Evolutionary conservation across 2,329 filamentous ascomycete genomes (phyloP), one percentile per base, ranked within the genome.

Genomic region (Aspergillus bombycis): DNA sequence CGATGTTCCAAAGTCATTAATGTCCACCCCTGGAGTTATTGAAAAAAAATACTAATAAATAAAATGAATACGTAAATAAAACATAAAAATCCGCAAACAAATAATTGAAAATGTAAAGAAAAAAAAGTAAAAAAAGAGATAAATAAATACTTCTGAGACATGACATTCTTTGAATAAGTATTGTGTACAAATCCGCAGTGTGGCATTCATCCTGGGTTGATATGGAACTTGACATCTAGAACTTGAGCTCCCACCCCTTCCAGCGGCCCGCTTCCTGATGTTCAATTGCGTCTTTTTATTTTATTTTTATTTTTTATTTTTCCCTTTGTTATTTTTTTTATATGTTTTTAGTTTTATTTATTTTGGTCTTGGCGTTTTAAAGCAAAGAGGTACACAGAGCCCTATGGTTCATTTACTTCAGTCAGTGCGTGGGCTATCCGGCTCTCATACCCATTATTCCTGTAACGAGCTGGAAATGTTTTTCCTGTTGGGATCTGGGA

Each of bases 351-450:
- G 12, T 41, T 21, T 45, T 43, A 41, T 9, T 45, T 12, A 11
- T 43, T n/a, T 21, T 41, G 0, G 7, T 21, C 7, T 43, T 43
- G 9, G 10, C 12, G n/a, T 23, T 46, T 16, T 3, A 19, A 41
- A 19, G 38, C 38, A 41, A 48, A 28, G 32, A 56, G 36, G 62
- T 58, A 64, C 63, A 58, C 16, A 32, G 48, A 52, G 28, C 48
- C 28, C 26, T 50, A 19, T 30, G 26, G 30, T 19, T 16, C 46
- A 30, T 30, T 14, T 30, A 50, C 26, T 26, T 26, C 2, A 30
- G 28, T n/a, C 26, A 30, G 46, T 14, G 7, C 26, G 28, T 52
- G 28, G 48, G 26, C 28, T 34, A 30, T 52, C 48, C 28, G 46
- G 23, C 12, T 26, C 34, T 11, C 32, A 28, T 23, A 48, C 23